Percentiles rank a stretch among this genome's conserved stretches.
Evolutionary conservation across 805 yeast species (phyloP).

Genomic region (Candida pseudoglaebosa): DNA sequence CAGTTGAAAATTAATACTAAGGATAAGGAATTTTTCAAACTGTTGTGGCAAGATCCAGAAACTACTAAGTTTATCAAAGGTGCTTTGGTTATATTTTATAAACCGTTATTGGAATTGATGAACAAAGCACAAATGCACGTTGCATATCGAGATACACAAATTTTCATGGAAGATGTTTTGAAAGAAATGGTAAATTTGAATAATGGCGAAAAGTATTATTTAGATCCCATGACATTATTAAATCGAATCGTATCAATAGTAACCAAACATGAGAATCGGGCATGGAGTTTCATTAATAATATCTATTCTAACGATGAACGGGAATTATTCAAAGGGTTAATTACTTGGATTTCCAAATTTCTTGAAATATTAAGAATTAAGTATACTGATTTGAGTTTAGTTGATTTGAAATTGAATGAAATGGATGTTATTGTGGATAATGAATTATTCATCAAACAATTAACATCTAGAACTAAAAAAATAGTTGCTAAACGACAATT

Average conservation of each 20-base stretch:
- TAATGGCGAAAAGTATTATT: slow-evolving; percentile 47
- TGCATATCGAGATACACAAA: slow-evolving; percentile 34
- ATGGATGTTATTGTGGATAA: slow-evolving; percentile 31
- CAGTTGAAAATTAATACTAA: slow-evolving; percentile 60
- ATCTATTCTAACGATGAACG: slow-evolving; percentile 75
- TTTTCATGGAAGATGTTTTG: slow-evolving; percentile 51
- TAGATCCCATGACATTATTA: slow-evolving; percentile 57
- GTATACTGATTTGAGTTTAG: slow-evolving; percentile 36
- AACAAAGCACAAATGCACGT: slow-evolving; percentile 35
- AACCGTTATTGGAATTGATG: slow-evolving; percentile 37
- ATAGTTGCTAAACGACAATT: slow-evolving; percentile 35
- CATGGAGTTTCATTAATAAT: slow-evolving; percentile 74
- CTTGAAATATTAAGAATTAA: slow-evolving; percentile 62
- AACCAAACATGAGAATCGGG: slow-evolving; percentile 65
- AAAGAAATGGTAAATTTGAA: slow-evolving; percentile 59
- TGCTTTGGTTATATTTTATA: slow-evolving; percentile 47
- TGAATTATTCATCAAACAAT: slow-evolving; percentile 31
- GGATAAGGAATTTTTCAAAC: slow-evolving; percentile 72
- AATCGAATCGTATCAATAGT: slow-evolving; percentile 61
- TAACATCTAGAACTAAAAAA: slow-evolving; percentile 35
- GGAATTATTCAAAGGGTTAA: slow-evolving; percentile 65
- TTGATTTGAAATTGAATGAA: slow-evolving; percentile 26
- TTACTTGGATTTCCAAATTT: slow-evolving; percentile 70
- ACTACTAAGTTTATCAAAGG: slow-evolving; percentile 72
- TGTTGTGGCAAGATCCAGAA: slow-evolving; percentile 82